Conservation (phyloP, 192 early-diverging fungal species). For the Phlyctochytrium bullatum region DNA sequence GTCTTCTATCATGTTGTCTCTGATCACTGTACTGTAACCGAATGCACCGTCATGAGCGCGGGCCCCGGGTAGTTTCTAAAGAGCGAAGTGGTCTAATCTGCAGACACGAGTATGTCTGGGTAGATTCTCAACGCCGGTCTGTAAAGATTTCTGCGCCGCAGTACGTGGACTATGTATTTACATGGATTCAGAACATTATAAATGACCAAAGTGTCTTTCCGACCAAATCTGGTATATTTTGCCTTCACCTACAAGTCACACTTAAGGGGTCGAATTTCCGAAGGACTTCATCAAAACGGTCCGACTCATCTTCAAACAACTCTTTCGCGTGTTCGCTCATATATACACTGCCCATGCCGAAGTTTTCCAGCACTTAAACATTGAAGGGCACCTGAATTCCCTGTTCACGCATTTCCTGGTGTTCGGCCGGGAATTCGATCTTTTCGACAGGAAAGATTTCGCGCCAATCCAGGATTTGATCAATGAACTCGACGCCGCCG, state of each 20-base stretch:
- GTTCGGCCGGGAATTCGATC: constrained; percentile 90
- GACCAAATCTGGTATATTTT: constrained; percentile 74
- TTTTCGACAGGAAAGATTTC: constrained; percentile 89
- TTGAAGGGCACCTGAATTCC: constrained; percentile 92
- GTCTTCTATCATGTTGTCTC: constrained; percentile 86
- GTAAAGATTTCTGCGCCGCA: constrained; percentile 88
- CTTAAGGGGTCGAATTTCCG: constrained; percentile 85
- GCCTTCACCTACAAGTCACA: not conserved
- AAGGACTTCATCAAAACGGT: constrained; percentile 68
- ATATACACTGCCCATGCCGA: constrained; percentile 92
- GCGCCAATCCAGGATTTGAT: constrained; percentile 79
- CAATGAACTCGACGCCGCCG: constrained; percentile 26
- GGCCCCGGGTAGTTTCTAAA: constrained; percentile 47
- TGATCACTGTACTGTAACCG: constrained; percentile 79
- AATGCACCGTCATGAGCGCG: constrained; percentile 83
- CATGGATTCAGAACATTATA: constrained; percentile 78
- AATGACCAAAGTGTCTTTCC: constrained; percentile 92
- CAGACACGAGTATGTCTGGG: constrained; percentile 85
- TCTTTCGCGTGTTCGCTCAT: constrained; percentile 89
- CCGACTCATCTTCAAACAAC: constrained; percentile 74
- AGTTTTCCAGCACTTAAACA: constrained; percentile 74
- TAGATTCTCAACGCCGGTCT: constrained; percentile 76
- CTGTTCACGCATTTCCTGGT: constrained; percentile 94
- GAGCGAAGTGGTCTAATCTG: not conserved
- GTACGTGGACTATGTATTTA: constrained; percentile 92